These are phyloP conservation scores for Hypoxylon rickii DNA, from an alignment of 495 filamentous ascomycete genomes.

Conservation along the genomic window DNA sequence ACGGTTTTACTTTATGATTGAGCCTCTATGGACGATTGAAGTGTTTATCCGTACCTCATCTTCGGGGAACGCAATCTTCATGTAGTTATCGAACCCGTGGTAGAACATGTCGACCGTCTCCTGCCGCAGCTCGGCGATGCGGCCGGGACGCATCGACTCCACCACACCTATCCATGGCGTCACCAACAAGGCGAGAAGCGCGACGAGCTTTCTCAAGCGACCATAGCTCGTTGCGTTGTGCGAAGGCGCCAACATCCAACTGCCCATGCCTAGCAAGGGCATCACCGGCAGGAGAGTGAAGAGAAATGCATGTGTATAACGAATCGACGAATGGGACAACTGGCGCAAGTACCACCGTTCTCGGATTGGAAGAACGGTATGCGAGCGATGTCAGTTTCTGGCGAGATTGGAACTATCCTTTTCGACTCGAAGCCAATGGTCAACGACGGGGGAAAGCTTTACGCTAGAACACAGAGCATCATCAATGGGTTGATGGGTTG, in stretches of 20 bases:
- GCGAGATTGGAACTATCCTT: constrained; percentile 1
- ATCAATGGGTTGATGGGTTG: too few relatives aligned
- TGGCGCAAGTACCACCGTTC: background rate
- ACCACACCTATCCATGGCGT: constrained; percentile 41
- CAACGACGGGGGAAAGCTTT: too few relatives aligned
- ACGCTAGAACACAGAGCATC: too few relatives aligned
- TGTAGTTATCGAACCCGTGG: constrained; percentile 95
- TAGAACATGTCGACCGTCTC: constrained; percentile 95
- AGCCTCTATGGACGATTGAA: constrained; percentile 1
- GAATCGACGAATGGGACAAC: background rate
- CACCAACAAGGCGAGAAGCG: constrained; percentile 31
- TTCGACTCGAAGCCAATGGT: constrained; percentile 7
- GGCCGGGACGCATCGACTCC: constrained; percentile 56
- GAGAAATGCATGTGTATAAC: constrained; percentile 43
- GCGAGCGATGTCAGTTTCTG: background rate
- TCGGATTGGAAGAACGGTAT: too few relatives aligned
- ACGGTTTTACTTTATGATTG: background rate
- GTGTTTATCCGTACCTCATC: constrained; percentile 68
- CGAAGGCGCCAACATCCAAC: constrained; percentile 38
- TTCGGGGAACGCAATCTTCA: constrained; percentile 91
- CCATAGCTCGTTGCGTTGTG: constrained; percentile 24
- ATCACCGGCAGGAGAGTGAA: constrained; percentile 44
- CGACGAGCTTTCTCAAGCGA: constrained; percentile 16
- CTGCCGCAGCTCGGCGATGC: constrained; percentile 57
- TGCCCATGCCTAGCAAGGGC: constrained; percentile 48